Evolutionary conservation across 768 basidiomycete genomes (phyloP), one percentile per base, ranked within the genome.

Genomic region (Xerocomus brunneocitrinus): DNA sequence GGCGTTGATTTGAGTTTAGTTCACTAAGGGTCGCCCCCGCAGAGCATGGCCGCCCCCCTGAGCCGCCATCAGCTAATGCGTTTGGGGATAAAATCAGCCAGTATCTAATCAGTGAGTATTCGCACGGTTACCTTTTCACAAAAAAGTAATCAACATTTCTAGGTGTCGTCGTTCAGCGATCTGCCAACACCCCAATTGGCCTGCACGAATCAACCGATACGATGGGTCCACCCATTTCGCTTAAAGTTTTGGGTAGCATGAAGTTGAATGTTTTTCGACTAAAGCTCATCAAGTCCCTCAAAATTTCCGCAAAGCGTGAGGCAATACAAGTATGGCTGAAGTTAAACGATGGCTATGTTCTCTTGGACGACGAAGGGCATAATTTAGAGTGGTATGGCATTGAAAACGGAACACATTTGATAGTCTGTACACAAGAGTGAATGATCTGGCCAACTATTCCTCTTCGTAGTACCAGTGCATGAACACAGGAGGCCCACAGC

Each of bases 341-440:
- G 41, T 76, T 87, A 74, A 66, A 69, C 19, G 78, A 84, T 59
- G 74, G 74, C 30, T 70, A 81, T 28, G 70, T 73, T 25, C 73
- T 76, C 49, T 68, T 92, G 30, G 71, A 76, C 27, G 62, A 77
- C 28, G 82, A 87, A 47, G 58, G 65, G 12, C 78, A 77, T 50
- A 77, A 82, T 49, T 65, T 91, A 39, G 80, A 76, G 54, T 90
- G 87, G 87, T 79, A 84, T 63, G 89, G 90, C 6, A 63, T 91
- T 35, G 86, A 89, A 53, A 76, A 79, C 8, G 78, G 65, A 19
- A 71, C 74, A 51, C 63, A 71, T 52, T 59, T 80, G 27, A 55
- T 63, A 24, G 59, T 73, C 34, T 58, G 57, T 56, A 60, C 50
- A 60, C 55, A 49, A 55, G 39, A 57, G 52, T 58, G 13, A 56